phyloP scores from a whole-genome alignment of 2,329 filamentous ascomycete genomes.

The Paraphaeosphaeria sporulosa region DNA sequence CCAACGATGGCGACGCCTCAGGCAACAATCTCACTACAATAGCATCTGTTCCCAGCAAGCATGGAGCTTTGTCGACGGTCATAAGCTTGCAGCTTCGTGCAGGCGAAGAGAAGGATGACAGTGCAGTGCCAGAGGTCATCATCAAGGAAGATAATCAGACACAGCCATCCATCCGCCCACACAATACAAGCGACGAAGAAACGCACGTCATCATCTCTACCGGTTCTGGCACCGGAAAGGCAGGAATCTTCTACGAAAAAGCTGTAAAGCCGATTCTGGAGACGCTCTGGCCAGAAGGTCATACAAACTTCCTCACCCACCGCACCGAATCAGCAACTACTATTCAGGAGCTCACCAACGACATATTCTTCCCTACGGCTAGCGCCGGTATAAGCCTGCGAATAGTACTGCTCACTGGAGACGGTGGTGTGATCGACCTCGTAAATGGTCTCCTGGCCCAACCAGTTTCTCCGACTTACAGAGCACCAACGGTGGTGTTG shows the following conservation, averaged over 20 bases:
- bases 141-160: conserved; percentile 24
- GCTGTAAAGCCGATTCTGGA: conserved; percentile 53
- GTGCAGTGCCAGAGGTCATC: conserved; percentile 26
- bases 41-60: conserved; percentile 16
- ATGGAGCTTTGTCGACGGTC: conserved; percentile 18
- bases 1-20: conserved; percentile 15
- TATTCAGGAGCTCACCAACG: conserved; percentile 68
- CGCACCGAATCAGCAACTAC: conserved; percentile 70
- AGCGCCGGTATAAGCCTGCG: conserved; percentile 53
- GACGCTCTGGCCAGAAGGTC: conserved; percentile 44
- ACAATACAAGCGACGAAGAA: conserved; percentile 25
- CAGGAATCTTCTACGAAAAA: conserved; percentile 48
- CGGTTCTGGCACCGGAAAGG: conserved; percentile 54
- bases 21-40: conserved; percentile 8
- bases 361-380: conserved; percentile 58
- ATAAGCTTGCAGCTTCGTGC: conserved; percentile 20
- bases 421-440: conserved; percentile 85
- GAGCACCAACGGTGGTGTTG: conserved; percentile 64
- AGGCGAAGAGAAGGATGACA: conserved; percentile 14
- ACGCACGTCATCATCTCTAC: conserved; percentile 56
- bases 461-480: conserved; percentile 30
- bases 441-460: conserved; percentile 69
- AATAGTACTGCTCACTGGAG: conserved; percentile 82
- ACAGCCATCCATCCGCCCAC: conserved; percentile 11
- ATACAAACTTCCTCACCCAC: conserved; percentile 60